phyloP scores from a whole-genome alignment of 2,329 filamentous ascomycete genomes.

The Fusarium pseudoanthophilum region DNA sequence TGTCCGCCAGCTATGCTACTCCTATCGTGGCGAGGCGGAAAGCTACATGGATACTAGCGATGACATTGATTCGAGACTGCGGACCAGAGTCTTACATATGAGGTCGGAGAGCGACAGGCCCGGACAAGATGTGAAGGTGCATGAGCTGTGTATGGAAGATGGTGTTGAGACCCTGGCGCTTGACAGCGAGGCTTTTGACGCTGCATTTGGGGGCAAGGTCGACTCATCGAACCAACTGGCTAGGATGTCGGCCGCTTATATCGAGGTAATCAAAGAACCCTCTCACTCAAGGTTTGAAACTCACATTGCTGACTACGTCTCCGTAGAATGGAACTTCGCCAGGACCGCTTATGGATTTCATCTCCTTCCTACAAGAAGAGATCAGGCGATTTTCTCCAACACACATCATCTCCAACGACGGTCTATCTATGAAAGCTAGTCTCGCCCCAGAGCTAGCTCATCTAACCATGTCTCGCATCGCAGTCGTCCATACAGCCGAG shows the following conservation, averaged over 20 bases:
- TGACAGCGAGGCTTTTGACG: neutral
- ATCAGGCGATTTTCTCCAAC: neutral
- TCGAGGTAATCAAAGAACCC: neutral
- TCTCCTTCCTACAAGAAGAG: neutral
- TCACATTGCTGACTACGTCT: neutral
- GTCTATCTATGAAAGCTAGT: neutral
- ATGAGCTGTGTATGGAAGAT: neutral
- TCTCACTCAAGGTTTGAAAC: accelerated
- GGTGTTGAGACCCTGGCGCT: neutral
- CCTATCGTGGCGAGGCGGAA: neutral
- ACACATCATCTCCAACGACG: neutral
- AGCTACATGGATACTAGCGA: neutral
- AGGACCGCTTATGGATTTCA: neutral
- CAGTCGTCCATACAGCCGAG: neutral
- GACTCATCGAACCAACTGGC: neutral
- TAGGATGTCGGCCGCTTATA: neutral
- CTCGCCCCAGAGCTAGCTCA: neutral
- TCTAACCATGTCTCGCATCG: neutral
- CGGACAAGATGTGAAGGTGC: neutral
- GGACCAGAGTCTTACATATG: accelerated
- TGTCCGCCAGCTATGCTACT: constrained; percentile 2
- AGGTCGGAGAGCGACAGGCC: neutral
- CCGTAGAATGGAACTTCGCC: neutral
- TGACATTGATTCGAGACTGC: accelerated
- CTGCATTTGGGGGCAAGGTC: neutral